Conservation (phyloP, 2,329 filamentous ascomycete genomes). For the Pseudopyricularia javanii region DNA sequence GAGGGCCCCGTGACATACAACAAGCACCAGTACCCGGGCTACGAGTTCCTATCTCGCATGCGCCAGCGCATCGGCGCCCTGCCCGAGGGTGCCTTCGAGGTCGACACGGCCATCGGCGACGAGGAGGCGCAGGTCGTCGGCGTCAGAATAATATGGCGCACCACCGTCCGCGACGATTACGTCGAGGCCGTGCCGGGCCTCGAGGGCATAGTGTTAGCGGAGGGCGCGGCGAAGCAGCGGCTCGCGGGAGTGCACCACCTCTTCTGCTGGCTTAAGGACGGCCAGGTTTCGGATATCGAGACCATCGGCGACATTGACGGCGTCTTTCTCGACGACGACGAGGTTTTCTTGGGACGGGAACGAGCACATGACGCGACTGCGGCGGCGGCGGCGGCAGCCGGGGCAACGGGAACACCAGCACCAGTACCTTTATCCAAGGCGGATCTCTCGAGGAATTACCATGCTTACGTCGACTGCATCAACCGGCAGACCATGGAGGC, state of each 20-base stretch:
- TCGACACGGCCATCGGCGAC: constrained; percentile 1
- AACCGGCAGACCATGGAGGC: constrained; percentile 13
- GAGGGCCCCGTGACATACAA: constrained; percentile 1
- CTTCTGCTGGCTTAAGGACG: constrained; percentile 3
- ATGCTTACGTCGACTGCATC: constrained; percentile 18
- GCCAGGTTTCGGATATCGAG: background rate
- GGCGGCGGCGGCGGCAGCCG: background rate
- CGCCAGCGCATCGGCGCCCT: background rate
- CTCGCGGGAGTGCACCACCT: constrained; percentile 1
- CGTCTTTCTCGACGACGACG: background rate
- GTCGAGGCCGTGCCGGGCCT: background rate
- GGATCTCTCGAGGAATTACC: constrained; percentile 9
- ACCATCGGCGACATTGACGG: constrained; percentile 2
- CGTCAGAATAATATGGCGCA: constrained; percentile 1
- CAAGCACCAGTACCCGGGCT: background rate
- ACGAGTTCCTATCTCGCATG: constrained; percentile 1
- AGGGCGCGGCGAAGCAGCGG: background rate
- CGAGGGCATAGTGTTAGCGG: background rate
- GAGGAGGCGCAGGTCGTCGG: background rate
- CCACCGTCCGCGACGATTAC: background rate
- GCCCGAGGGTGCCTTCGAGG: background rate
- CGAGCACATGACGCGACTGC: too few relatives aligned
- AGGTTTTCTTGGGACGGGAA: too few relatives aligned
- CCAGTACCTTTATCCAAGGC: background rate
- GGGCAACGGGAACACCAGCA: background rate